phyloP scores from a whole-genome alignment of 2,329 filamentous ascomycete genomes.

The Penicillium brasilianum region DNA sequence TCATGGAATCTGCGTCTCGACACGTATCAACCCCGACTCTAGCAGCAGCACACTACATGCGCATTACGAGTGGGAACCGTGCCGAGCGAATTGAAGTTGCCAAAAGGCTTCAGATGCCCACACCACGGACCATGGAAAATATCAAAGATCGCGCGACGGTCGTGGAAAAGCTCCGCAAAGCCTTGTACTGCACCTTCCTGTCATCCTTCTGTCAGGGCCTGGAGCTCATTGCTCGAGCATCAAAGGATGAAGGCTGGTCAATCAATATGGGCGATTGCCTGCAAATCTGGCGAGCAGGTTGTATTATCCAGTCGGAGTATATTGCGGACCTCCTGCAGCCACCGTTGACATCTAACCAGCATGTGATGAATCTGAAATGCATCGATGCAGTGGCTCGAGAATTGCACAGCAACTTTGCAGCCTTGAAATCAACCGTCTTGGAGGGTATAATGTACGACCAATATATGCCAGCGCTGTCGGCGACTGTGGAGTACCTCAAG shows the following conservation, averaged over 20 bases:
- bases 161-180: slow-evolving; percentile 63
- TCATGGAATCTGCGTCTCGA: slow-evolving; percentile 63
- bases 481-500: slow-evolving; percentile 71
- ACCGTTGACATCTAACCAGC: slow-evolving; percentile 31
- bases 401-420: slow-evolving; percentile 56
- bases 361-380: slow-evolving; percentile 44
- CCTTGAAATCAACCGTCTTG: slow-evolving; percentile 62
- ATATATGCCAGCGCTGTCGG: slow-evolving; percentile 64
- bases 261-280: slow-evolving; percentile 49
- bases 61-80: slow-evolving; percentile 67
- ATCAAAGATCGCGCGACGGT: slow-evolving; percentile 50
- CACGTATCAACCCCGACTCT: slow-evolving; percentile 70
- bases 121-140: slow-evolving; percentile 41
- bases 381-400: slow-evolving; percentile 58
- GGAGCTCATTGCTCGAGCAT: slow-evolving; percentile 65
- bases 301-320: slow-evolving; percentile 71
- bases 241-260: slow-evolving; percentile 64
- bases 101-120: slow-evolving; percentile 53
- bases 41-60: slow-evolving; percentile 65
- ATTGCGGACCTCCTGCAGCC: slow-evolving; percentile 64
- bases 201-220: slow-evolving; percentile 69
- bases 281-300: slow-evolving; percentile 70
- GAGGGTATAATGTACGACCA: slow-evolving; percentile 62
- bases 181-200: slow-evolving; percentile 67
- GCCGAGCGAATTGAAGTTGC: slow-evolving; percentile 59